These are phyloP conservation scores for Chlamydomonas asymmetrica DNA, from an alignment of 139 green algal genomes.

Conservation along the genomic window DNA sequence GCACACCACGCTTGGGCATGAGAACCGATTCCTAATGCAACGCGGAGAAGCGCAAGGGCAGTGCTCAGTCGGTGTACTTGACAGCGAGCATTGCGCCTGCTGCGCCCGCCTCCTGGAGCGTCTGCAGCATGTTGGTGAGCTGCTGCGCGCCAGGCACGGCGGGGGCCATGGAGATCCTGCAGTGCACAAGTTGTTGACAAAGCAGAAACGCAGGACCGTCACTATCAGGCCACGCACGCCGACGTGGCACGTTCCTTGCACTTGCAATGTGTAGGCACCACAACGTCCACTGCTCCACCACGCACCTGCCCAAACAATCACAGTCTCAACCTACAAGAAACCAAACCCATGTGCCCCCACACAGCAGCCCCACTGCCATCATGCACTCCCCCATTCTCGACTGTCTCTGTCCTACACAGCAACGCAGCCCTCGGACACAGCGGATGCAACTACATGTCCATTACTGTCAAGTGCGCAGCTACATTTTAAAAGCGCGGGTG, in stretches of 20 bases:
- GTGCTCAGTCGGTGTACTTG: constrained; percentile 20
- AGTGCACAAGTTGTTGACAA: neutral
- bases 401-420: neutral
- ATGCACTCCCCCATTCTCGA: neutral
- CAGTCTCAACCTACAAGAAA: neutral
- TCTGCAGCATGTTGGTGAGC: constrained; percentile 23
- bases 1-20: too few species aligned
- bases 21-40: too few species aligned
- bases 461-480: neutral
- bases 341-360: neutral
- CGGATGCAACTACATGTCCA: too few species aligned
- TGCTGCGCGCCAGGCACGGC: constrained; percentile 15
- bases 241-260: neutral
- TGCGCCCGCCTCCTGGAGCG: constrained; percentile 25
- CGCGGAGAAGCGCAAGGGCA: too few species aligned
- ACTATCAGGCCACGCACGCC: neutral
- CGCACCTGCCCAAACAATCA: too few species aligned
- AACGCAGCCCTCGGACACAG: too few species aligned
- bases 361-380: neutral
- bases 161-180: constrained; percentile 9
- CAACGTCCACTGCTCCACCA: neutral
- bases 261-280: neutral
- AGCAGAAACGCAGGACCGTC: constrained; percentile 4
- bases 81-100: constrained; percentile 42
- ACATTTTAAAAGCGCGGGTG: too few species aligned